Percentiles rank a stretch among this genome's conserved stretches.
Conservation (phyloP, 73 alveolate genomes). For the Uronychia setigera region DNA sequence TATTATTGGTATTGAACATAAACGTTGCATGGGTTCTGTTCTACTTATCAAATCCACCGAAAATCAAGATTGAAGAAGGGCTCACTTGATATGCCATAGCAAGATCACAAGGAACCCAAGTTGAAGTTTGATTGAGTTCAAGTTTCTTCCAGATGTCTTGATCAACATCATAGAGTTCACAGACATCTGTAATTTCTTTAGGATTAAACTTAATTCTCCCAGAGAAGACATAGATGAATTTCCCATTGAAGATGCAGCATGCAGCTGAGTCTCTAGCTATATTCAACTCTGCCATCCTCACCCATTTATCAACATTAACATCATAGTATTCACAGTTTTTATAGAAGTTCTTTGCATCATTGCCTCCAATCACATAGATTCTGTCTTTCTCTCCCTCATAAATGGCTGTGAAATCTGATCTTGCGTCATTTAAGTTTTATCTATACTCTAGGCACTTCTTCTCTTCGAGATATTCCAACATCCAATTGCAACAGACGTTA, state of each 20-base stretch:
- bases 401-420: conserved; percentile 60
- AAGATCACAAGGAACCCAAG: conserved; percentile 65
- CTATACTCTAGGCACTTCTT: conserved; percentile 60
- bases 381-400: conserved; percentile 61
- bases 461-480: conserved; percentile 65
- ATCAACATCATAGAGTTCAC: conserved; percentile 58
- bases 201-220: conserved; percentile 65
- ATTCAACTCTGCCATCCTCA: conserved; percentile 59
- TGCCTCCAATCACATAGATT: conserved; percentile 65
- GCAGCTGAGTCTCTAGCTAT: conserved; percentile 71
- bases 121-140: conserved; percentile 20
- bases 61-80: conserved; percentile 50
- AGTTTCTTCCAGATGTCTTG: conserved; percentile 52
- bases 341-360: conserved; percentile 65
- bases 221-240: conserved; percentile 60
- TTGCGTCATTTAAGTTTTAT: conserved; percentile 48
- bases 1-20: conserved; percentile 40
- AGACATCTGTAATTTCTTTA: conserved; percentile 63
- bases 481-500: conserved; percentile 68
- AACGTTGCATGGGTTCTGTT: conserved; percentile 64
- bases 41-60: conserved; percentile 60
- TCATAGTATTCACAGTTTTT: conserved; percentile 62
- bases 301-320: conserved; percentile 57
- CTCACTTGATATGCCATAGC: conserved; percentile 54
- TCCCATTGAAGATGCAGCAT: conserved; percentile 56